Evolutionary conservation across 768 basidiomycete species (phyloP).

Genomic region (Gyrodon lividus): DNA sequence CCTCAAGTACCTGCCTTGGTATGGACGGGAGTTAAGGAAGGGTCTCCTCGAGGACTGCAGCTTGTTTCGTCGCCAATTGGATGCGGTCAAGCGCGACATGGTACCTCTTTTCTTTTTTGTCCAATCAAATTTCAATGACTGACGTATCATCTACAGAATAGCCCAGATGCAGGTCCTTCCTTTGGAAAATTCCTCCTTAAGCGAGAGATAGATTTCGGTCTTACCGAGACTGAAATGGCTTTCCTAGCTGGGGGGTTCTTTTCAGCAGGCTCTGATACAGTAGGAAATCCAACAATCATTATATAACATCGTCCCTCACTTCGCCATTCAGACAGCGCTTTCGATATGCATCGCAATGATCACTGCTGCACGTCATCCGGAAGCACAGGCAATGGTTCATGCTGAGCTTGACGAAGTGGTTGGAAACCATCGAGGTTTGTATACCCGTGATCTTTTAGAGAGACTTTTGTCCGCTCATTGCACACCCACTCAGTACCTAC

Average conservation of each 20-base stretch:
- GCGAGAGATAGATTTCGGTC: slow-evolving; percentile 45
- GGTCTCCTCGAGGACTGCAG: slow-evolving; percentile 50
- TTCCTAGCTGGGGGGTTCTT: slow-evolving; percentile 61
- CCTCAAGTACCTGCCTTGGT: slow-evolving; percentile 53
- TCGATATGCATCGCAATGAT: slow-evolving; percentile 48
- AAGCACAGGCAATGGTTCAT: slow-evolving; percentile 48
- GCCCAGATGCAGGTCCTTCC: slow-evolving; percentile 33
- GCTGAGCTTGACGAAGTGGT: slow-evolving; percentile 50
- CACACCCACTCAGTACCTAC: slow-evolving; percentile 28
- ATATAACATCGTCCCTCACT: not conserved
- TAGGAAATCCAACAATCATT: slow-evolving; percentile 6
- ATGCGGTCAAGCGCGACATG: slow-evolving; percentile 41
- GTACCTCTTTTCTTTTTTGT: slow-evolving; percentile 21
- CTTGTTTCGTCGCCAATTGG: slow-evolving; percentile 47
- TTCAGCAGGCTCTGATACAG: slow-evolving; percentile 55
- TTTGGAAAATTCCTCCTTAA: slow-evolving; percentile 56
- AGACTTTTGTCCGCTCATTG: not conserved
- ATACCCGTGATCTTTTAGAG: not conserved
- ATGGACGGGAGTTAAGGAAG: slow-evolving; percentile 49
- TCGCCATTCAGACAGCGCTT: slow-evolving; percentile 38
- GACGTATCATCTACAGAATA: not conserved
- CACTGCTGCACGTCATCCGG: slow-evolving; percentile 49
- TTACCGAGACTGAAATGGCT: slow-evolving; percentile 51
- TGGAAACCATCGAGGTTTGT: slow-evolving; percentile 29
- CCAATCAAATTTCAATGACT: not conserved